Evolutionary conservation across 2,329 filamentous ascomycete genomes (phyloP).

Genomic region (Erysiphe neolycopersici): DNA sequence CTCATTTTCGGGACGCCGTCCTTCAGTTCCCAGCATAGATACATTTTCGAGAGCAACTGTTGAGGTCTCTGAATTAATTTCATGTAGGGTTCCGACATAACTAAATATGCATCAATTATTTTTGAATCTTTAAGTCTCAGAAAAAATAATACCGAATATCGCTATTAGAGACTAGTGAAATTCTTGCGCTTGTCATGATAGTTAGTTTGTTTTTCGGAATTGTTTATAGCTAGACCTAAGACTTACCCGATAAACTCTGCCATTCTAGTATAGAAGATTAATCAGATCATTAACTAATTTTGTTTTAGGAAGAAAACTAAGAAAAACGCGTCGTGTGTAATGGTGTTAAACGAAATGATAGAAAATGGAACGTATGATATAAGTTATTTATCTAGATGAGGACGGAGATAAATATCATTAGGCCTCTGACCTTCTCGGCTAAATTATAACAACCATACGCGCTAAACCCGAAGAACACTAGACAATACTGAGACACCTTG

Average conservation of each 20-base stretch:
- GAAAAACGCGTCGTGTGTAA: too few relatives aligned
- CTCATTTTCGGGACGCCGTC: conserved; percentile 60
- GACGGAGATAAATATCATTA: too few relatives aligned
- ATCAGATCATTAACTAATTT: neutral
- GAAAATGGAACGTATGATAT: too few relatives aligned
- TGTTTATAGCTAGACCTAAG: conserved; percentile 2
- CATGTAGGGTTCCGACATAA: conserved; percentile 85
- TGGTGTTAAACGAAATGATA: too few relatives aligned
- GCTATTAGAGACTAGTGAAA: conserved; percentile 91
- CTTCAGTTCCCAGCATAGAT: conserved; percentile 79
- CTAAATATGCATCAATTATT: conserved; percentile 21
- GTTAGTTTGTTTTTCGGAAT: neutral
- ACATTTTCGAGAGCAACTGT: conserved; percentile 96
- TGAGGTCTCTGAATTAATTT: conserved; percentile 93
- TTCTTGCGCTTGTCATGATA: conserved; percentile 38
- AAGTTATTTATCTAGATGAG: too few relatives aligned
- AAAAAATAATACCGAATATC: conserved; percentile 55
- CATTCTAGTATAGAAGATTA: conserved; percentile 16
- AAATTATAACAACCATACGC: neutral
- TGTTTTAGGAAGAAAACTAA: too few relatives aligned
- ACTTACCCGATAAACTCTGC: conserved; percentile 33
- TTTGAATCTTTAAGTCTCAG: neutral
- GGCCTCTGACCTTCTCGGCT: neutral
- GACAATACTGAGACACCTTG: neutral
- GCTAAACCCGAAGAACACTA: neutral